These are phyloP conservation scores for Durotheca rogersii DNA, from an alignment of 495 filamentous ascomycete genomes.

Conservation along the genomic window DNA sequence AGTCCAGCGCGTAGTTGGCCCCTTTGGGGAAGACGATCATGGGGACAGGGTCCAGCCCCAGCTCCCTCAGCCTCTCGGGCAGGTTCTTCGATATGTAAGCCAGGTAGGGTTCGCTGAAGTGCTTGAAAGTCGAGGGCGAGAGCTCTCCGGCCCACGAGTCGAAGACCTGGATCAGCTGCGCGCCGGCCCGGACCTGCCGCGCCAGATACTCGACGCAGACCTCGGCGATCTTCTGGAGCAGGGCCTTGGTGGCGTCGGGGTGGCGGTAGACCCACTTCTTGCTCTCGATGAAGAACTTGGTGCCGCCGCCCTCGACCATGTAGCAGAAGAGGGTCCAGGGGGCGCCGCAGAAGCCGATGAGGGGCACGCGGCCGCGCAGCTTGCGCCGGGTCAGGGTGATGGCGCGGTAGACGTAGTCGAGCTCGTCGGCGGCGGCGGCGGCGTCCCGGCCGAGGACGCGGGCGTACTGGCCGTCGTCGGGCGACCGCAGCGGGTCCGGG, in stretches of 20 bases:
- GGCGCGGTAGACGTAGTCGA: slow-evolving; percentile 93
- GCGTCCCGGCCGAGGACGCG: slow-evolving; percentile 74
- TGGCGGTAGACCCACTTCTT: slow-evolving; percentile 98
- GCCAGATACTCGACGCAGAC: slow-evolving; percentile 93
- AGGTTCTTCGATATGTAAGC: slow-evolving; percentile 76
- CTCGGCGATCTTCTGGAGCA: slow-evolving; percentile 88
- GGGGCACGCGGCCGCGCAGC: slow-evolving; percentile 79
- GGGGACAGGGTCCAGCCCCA: slow-evolving; percentile 76
- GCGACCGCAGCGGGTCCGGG: slow-evolving; percentile 75
- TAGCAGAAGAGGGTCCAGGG: slow-evolving; percentile 97
- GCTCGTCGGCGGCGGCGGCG: slow-evolving; percentile 75
- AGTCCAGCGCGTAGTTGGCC: slow-evolving; percentile 93
- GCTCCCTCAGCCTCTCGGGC: slow-evolving; percentile 66
- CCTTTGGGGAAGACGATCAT: slow-evolving; percentile 99
- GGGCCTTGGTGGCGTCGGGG: slow-evolving; percentile 69
- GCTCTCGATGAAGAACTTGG: slow-evolving; percentile 83
- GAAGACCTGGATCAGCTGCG: slow-evolving; percentile 94
- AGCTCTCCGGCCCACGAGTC: slow-evolving; percentile 98
- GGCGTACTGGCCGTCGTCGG: slow-evolving; percentile 77
- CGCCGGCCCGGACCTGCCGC: slow-evolving; percentile 86
- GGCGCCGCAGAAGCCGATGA: slow-evolving; percentile 97
- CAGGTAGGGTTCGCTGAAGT: slow-evolving; percentile 84
- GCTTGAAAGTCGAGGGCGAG: slow-evolving; percentile 75
- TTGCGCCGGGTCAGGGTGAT: slow-evolving; percentile 90
- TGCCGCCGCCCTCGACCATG: slow-evolving; percentile 97